Evolutionary conservation across 345 rosid species (phyloP).

Genomic region (Raphanus raphanistrum): DNA sequence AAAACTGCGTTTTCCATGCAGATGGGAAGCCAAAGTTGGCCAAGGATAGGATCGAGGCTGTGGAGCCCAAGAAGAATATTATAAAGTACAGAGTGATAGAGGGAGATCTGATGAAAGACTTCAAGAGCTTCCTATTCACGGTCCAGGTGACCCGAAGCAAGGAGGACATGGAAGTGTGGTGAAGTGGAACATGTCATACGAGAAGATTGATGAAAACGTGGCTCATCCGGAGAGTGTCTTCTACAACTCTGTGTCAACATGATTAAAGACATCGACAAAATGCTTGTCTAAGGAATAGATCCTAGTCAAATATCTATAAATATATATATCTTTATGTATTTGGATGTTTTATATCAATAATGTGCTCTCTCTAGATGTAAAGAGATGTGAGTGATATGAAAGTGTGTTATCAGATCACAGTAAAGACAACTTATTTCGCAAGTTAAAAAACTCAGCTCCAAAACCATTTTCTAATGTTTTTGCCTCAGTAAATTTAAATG

Average conservation of each 20-base stretch:
- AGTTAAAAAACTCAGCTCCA: no score
- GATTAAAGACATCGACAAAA: background rate
- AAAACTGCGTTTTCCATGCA: background rate
- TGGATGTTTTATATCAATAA: background rate
- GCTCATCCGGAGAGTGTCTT: conserved; percentile 21
- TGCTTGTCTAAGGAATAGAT: conserved; percentile 20
- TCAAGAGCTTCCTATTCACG: conserved; percentile 21
- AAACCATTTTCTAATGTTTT: no score
- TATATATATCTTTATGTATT: background rate
- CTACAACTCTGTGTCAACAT: background rate
- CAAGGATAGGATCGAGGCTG: conserved; percentile 12
- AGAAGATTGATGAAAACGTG: conserved; percentile 17
- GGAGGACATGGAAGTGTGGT: conserved; percentile 26
- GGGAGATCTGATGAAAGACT: conserved; percentile 36
- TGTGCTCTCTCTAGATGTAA: background rate
- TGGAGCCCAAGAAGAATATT: conserved; percentile 20
- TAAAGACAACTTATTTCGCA: no score
- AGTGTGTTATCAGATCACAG: background rate
- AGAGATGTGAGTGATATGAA: background rate
- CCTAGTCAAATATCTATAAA: background rate
- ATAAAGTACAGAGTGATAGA: conserved; percentile 13
- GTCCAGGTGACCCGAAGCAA: background rate
- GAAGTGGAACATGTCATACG: conserved; percentile 11
- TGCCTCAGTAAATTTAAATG: no score
- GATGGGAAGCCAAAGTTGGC: conserved; percentile 16